phyloP scores from a whole-genome alignment of 106 monocot genomes.

The Amphibolis antarctica region DNA sequence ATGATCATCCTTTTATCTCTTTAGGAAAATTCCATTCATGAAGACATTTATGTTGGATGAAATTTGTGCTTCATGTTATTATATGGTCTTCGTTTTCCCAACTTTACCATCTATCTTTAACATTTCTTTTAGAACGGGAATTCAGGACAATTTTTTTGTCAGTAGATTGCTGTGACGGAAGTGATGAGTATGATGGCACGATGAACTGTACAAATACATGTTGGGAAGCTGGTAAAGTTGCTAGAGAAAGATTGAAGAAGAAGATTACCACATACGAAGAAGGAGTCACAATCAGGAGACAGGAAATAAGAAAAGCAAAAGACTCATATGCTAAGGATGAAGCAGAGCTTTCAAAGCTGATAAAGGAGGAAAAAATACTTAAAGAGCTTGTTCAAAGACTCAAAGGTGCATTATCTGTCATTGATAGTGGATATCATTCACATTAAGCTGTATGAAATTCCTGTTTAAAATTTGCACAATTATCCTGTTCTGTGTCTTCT shows the following conservation, averaged over 20 bases:
- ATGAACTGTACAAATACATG: conserved; percentile 75
- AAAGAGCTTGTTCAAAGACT: conserved; percentile 74
- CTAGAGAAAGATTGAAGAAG: conserved; percentile 79
- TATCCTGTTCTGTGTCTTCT: too few relatives aligned
- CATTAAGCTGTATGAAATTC: too few relatives aligned
- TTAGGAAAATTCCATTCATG: too few relatives aligned
- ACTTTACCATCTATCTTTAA: too few relatives aligned
- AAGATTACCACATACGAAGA: conserved; percentile 66
- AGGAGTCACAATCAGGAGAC: conserved; percentile 48
- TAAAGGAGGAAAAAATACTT: conserved; percentile 69
- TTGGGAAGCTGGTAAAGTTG: conserved; percentile 97
- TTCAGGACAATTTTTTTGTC: background rate
- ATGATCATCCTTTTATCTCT: too few relatives aligned
- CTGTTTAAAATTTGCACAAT: too few relatives aligned
- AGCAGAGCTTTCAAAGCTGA: conserved; percentile 65
- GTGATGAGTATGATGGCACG: conserved; percentile 79
- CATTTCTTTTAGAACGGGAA: too few relatives aligned
- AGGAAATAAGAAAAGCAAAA: conserved; percentile 67
- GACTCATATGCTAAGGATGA: conserved; percentile 74
- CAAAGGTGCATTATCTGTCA: conserved; percentile 54
- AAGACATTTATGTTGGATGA: too few relatives aligned
- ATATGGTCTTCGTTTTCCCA: too few relatives aligned
- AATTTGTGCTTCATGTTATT: too few relatives aligned
- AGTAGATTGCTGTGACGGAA: conserved; percentile 97
- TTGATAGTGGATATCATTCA: too few relatives aligned